phyloP scores from a whole-genome alignment of 78 protist species.

The Capsaspora owczarzaki region DNA sequence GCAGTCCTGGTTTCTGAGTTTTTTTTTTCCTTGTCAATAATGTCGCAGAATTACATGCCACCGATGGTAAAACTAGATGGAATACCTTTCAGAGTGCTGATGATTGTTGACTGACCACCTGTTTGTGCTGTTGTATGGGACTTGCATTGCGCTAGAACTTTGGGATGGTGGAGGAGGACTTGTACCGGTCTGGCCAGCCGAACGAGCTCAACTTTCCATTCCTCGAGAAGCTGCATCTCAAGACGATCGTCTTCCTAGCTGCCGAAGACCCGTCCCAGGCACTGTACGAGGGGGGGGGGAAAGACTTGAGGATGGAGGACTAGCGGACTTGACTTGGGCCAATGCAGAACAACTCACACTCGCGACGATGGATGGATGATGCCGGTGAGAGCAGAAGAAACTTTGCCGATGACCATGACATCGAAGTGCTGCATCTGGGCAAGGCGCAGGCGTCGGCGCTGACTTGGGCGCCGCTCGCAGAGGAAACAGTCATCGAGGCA shows the following conservation, averaged over 20 bases:
- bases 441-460: slow-evolving; percentile 35
- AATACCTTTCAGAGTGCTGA: no score
- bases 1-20: no score
- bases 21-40: no score
- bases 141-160: slow-evolving; percentile 61
- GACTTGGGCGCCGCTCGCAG: slow-evolving; percentile 66
- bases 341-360: no score
- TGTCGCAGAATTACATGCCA: no score
- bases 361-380: no score
- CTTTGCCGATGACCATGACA: slow-evolving; percentile 67
- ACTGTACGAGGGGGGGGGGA: slow-evolving; percentile 27
- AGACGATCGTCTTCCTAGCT: slow-evolving; percentile 63
- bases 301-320: background rate
- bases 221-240: slow-evolving; percentile 69
- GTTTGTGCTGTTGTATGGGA: no score
- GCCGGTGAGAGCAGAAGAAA: no score
- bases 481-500: slow-evolving; percentile 71
- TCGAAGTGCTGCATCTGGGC: slow-evolving; percentile 60
- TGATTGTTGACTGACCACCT: no score
- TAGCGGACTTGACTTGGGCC: no score
- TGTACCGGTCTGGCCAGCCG: slow-evolving; percentile 85
- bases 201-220: slow-evolving; percentile 78
- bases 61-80: no score
- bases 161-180: slow-evolving; percentile 78
- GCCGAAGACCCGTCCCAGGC: slow-evolving; percentile 73